A percentile compares a stretch with the other conserved stretches of the same genome.
Conservation (phyloP, 148 eudicot genomes). For the Salicornia ramosissima region DNA sequence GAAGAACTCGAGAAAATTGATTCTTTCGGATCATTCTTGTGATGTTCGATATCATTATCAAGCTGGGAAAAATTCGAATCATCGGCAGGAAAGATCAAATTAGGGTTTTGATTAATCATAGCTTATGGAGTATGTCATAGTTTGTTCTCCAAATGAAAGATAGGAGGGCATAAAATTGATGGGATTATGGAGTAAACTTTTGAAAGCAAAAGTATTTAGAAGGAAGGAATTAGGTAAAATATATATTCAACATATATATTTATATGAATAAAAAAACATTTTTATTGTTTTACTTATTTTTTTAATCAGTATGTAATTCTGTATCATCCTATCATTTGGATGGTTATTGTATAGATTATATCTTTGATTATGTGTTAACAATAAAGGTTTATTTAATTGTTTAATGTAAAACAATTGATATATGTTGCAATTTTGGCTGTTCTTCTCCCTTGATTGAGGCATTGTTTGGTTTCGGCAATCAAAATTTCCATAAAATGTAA, state of each 20-base stretch:
- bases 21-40: slow-evolving; percentile 19
- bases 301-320: not conserved
- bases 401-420: not conserved
- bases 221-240: not conserved
- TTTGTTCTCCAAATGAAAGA: not conserved
- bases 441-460: too few relatives aligned
- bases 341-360: not conserved
- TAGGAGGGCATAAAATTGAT: not conserved
- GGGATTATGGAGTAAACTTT: not conserved
- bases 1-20: not conserved
- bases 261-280: not conserved
- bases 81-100: not conserved
- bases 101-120: not conserved
- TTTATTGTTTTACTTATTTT: not conserved
- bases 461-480: too few relatives aligned
- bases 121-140: not conserved
- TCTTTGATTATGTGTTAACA: not conserved
- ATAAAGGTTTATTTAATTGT: not conserved
- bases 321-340: not conserved
- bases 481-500: too few relatives aligned
- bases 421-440: too few relatives aligned
- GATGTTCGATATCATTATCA: not conserved
- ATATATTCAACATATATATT: too few relatives aligned
- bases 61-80: not conserved
- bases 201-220: not conserved